Conservation (phyloP, 2,329 filamentous ascomycete species). For the Colletotrichum sp. region DNA sequence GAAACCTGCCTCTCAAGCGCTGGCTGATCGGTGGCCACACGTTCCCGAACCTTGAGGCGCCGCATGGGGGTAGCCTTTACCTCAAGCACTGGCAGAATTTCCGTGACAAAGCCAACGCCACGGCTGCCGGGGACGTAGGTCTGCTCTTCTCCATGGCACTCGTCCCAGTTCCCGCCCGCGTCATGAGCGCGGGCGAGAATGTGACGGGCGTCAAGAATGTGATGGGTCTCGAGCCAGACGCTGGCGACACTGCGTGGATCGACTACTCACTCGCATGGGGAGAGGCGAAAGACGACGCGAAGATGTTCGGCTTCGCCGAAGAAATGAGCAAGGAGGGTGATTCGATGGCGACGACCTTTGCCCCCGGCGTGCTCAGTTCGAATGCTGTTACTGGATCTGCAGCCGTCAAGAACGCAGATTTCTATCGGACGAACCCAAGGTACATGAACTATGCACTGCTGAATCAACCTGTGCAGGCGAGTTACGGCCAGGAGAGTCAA, state of each 20-base stretch:
- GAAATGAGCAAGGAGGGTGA: neutral
- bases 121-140: neutral
- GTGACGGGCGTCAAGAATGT: neutral
- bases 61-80: neutral
- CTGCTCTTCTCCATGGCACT: neutral
- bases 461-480: neutral
- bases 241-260: neutral
- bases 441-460: neutral
- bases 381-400: neutral
- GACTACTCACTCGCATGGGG: neutral
- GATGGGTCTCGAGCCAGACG: neutral
- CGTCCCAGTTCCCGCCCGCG: neutral
- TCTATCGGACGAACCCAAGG: neutral
- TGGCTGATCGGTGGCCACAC: neutral
- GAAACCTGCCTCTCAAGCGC: neutral
- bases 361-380: neutral
- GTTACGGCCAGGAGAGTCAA: neutral
- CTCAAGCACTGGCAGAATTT: neutral
- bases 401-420: neutral
- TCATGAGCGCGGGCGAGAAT: neutral
- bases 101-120: neutral
- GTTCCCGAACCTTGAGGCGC: neutral
- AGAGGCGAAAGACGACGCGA: neutral
- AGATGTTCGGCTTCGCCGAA: neutral
- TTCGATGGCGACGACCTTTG: neutral